Evolutionary conservation across 352 stramenopile species (phyloP).

Genomic region (Pythium guiyangense): DNA sequence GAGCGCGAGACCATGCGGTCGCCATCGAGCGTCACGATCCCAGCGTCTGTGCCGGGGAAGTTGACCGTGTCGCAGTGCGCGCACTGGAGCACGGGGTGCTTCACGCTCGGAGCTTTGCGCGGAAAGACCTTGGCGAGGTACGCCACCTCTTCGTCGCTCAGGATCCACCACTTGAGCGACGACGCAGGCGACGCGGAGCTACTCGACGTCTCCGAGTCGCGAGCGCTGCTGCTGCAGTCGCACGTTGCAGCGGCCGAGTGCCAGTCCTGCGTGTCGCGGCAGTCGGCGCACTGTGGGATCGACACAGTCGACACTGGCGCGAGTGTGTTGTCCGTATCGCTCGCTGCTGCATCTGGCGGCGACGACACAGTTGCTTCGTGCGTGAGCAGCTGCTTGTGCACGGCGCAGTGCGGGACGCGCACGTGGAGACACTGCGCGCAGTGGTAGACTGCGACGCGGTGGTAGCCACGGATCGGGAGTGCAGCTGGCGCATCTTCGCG

Average conservation of each 20-base stretch:
- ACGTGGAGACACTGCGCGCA: conserved; percentile 46
- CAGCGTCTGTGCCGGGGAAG: conserved; percentile 70
- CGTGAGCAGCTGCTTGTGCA: conserved; percentile 47
- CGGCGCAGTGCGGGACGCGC: conserved; percentile 39
- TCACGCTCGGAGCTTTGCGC: conserved; percentile 27
- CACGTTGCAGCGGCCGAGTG: conserved; percentile 22
- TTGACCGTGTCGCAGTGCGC: conserved; percentile 73
- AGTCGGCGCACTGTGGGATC: conserved; percentile 50
- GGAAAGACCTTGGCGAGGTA: conserved; percentile 69
- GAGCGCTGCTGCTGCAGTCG: conserved; percentile 16
- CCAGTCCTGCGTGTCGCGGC: conserved; percentile 46
- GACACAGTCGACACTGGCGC: conserved; percentile 9
- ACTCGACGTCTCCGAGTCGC: neutral
- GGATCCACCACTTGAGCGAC: conserved; percentile 63
- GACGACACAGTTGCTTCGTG: conserved; percentile 33
- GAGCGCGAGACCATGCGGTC: conserved; percentile 64
- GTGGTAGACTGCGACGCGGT: conserved; percentile 63
- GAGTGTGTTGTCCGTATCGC: conserved; percentile 1
- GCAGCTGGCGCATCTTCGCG: conserved; percentile 5
- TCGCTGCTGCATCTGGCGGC: neutral
- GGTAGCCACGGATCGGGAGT: conserved; percentile 59
- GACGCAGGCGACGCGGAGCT: conserved; percentile 5
- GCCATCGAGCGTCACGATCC: conserved; percentile 65
- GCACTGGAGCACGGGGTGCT: conserved; percentile 68
- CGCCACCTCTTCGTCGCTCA: conserved; percentile 61